Base-by-base conservation (phyloP, 495 filamentous ascomycete species). In the Elaphomyces granulatus region DNA sequence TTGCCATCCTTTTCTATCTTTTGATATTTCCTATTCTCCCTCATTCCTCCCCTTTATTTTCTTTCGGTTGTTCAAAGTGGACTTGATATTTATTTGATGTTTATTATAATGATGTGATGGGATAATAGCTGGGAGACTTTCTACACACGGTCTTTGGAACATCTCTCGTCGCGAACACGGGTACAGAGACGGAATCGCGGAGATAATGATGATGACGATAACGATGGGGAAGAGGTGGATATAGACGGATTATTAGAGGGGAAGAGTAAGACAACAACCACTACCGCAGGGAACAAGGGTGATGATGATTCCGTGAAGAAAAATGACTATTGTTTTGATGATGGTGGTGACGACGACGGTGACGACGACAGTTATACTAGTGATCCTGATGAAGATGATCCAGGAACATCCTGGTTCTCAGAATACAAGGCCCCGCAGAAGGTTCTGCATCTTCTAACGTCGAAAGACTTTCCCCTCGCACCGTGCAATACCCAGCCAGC, bases 341-440 rank as follows among this genome's bases (percentile, higher is more conserved):
- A 9, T 32, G n/a, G n/a, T n/a, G 23, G 12, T 12, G 12, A 41
- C 6, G 40, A 45, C 14, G 42, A 46, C 32, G 38, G 49, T 20
- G 31, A 46, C 15, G 33, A 45, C 15, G 48, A 45, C 1, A 35
- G 36, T 2, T 36, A 45, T 8, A 37, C 49, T 9, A 42, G 45
- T 16, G 37, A 56, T 34, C 61, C 61, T 33, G 60, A 62, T 30
- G 66, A 68, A 52, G 55, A 61, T 17, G 58, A 68, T 45, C 64
- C 61, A 4, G 68, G 67, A 47, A 67, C 63, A 39, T 65, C 59
- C 20, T 73, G 69, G 69, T 73, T 73, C 60, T 61, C 60, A 1
- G 67, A 71, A 47, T 58, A 64, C 45, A 60, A 63, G 41, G 68
- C 69, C 32, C 64, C 67, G 4, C 48, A 60, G n/a, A 70, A 70